phyloP scores from a whole-genome alignment of 2,329 filamentous ascomycete genomes.

The Orbilia oligospora region DNA sequence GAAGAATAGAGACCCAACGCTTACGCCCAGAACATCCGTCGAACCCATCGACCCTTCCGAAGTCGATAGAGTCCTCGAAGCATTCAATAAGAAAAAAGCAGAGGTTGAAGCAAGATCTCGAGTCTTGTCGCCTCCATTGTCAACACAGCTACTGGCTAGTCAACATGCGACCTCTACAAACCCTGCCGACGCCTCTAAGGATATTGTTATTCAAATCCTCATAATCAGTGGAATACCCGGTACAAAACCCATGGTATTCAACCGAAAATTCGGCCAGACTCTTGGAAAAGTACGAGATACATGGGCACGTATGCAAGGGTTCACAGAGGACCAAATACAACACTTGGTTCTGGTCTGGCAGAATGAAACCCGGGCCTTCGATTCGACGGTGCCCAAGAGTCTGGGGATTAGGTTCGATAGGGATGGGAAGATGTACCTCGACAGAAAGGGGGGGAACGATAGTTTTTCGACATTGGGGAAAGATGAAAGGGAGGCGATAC shows the following conservation, averaged over 20 bases:
- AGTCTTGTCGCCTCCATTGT: neutral
- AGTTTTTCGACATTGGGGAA: neutral
- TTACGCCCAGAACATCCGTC: neutral
- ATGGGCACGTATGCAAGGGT: conserved; percentile 45
- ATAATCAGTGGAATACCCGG: conserved; percentile 40
- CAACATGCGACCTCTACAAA: conserved; percentile 32
- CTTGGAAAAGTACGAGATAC: conserved; percentile 47
- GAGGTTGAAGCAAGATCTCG: conserved; percentile 13
- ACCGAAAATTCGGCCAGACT: conserved; percentile 49
- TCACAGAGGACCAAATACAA: conserved; percentile 34
- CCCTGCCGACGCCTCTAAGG: conserved; percentile 38
- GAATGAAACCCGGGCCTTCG: conserved; percentile 51
- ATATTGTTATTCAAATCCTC: conserved; percentile 53
- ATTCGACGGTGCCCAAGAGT: conserved; percentile 48
- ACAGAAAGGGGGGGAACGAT: neutral
- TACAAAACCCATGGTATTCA: conserved; percentile 43
- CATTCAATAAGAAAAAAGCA: conserved; percentile 32
- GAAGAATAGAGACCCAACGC: conserved; percentile 13
- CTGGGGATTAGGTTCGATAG: conserved; percentile 48
- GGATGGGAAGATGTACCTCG: conserved; percentile 52
- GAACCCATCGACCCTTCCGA: conserved; percentile 34
- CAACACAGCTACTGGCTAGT: conserved; percentile 13
- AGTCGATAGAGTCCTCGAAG: conserved; percentile 49
- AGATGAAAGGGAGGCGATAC: conserved; percentile 36
- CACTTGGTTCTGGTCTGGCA: conserved; percentile 46